Evolutionary conservation across 176 grass and related monocot species (phyloP), one percentile per base, ranked within the genome.

Genomic region (Zoysia pacifica): DNA sequence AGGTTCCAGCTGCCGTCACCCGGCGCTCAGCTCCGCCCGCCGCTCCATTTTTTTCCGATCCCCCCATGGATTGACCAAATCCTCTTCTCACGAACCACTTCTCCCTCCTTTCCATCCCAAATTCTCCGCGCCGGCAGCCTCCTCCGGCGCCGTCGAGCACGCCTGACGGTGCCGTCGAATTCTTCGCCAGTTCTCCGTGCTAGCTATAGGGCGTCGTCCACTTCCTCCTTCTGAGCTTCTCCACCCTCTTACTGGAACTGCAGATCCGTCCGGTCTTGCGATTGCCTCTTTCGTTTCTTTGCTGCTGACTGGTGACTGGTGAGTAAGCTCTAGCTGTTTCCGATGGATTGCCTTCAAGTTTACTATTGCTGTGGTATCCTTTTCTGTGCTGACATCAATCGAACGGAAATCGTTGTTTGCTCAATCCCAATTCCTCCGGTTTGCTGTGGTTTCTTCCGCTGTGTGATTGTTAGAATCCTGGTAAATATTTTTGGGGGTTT

Each of bases 261-360:
- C 76, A 79, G 76, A 79, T 79, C 76, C 48, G 40, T 78, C 62
- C 45, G 5, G 7, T 7, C 75, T 19, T 40, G 46, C 28, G 35
- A 7, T 20, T 66, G 5, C 1, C 14, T 46, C 45, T 55, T 10
- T 19, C 36, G 14, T 5, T 40, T 40, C 15, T n/a, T 40, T 20
- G 16, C 3, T 28, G 28, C 28, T 28, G 28, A 28, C 28, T 28
- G 28, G 28, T 28, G 28, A 28, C 28, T 13, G 76, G 62, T 78
- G 65, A 78, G 76, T 15, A 65, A 63, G 4, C 46, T 61, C 60
- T 49, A 18, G 0, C 9, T 58, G 55, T 15, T 3, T 18, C 9
- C 3, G 12, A 9, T 9, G 48, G 50, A 10, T 18, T 63, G 45
- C 18, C 2, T 28, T 39, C 5, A 0, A 59, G 11, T 5, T 3